Base-by-base conservation (phyloP, 2,329 filamentous ascomycete species). In the Arthrobotrys megalospora region DNA sequence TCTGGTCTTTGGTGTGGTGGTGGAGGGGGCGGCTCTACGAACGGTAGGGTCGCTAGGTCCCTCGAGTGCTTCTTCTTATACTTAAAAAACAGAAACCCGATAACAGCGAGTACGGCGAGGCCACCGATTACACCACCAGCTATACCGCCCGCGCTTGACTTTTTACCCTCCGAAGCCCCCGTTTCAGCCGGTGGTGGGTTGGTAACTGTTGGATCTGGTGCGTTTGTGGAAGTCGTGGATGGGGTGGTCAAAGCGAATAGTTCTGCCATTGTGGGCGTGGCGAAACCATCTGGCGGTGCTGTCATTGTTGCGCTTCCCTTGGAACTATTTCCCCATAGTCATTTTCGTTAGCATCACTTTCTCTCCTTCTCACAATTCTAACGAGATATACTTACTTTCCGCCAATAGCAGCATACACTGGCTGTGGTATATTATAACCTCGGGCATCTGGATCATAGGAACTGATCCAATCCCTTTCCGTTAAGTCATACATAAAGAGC, bases 401-500 rank as follows among this genome's bases (percentile, higher is more conserved):
- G n/a, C 70, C 70, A 21, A 75, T 75, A 1, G 14, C 53, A 3
- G 16, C 7, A n/a, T 52, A 68, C 4, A 75, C 63, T 16, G 65
- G 52, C 45, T 32, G 38, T 3, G 70, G 70, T 14, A 75, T 48
- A 14, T 14, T 43, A 38, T 75, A 75, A 21, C 14, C 63, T 16
- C 24, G 52, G 7, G 47, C 21, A 24, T 32, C 16, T 4, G 70
- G 52, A 47, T 67, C 63, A 41, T 67, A 75, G 11, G 63, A 21
- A 12, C 53, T 43, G 7, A 53, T 67, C 70, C 70, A 75, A 32
- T 75, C 43, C 16, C 63, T 12, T 19, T 24, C 36, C 10, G 41
- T 68, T 63, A 75, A 62, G 53, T 75, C 70, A 47, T 75, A 75
- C 70, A 75, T 52, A 34, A 75, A 75, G 19, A 75, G 47, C 19